Evolutionary conservation across 1,284 basidiomycete species (phyloP).

Genomic region (Cystobasidium slooffiae): DNA sequence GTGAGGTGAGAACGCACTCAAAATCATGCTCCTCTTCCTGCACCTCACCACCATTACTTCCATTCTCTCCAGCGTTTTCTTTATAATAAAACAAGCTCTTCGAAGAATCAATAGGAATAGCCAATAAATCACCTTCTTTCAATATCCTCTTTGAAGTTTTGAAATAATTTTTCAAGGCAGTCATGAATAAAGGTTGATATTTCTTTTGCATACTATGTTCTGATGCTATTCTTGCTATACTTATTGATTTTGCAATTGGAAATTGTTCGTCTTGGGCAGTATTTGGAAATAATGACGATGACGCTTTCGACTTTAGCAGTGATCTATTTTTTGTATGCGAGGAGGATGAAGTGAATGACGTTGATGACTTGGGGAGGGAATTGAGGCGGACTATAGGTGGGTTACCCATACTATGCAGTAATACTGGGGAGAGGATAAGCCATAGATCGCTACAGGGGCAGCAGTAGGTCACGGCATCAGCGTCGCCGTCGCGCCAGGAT

Average conservation of each 20-base stretch:
- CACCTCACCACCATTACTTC: conserved; percentile 52
- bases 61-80: conserved; percentile 52
- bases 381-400: conserved; percentile 53
- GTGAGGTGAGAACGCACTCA: conserved; percentile 1
- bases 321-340: too few relatives aligned
- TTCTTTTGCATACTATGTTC: conserved; percentile 73
- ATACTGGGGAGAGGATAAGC: conserved; percentile 59
- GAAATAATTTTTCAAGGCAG: conserved; percentile 73
- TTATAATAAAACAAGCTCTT: conserved; percentile 57
- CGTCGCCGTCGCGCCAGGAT: neutral
- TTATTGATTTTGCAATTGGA: conserved; percentile 73
- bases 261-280: conserved; percentile 63
- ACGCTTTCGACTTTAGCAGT: too few relatives aligned
- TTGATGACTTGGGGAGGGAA: conserved; percentile 45
- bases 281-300: too few relatives aligned
- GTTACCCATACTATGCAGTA: conserved; percentile 64
- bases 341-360: conserved; percentile 54
- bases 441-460: conserved; percentile 7
- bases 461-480: conserved; percentile 8
- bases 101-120: conserved; percentile 70
- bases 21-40: conserved; percentile 31
- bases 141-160: conserved; percentile 66
- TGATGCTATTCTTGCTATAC: conserved; percentile 81
- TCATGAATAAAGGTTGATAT: conserved; percentile 73
- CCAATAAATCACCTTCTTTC: conserved; percentile 79